phyloP scores from a whole-genome alignment of 179 eudicot species.

The Beta macrorhiza region DNA sequence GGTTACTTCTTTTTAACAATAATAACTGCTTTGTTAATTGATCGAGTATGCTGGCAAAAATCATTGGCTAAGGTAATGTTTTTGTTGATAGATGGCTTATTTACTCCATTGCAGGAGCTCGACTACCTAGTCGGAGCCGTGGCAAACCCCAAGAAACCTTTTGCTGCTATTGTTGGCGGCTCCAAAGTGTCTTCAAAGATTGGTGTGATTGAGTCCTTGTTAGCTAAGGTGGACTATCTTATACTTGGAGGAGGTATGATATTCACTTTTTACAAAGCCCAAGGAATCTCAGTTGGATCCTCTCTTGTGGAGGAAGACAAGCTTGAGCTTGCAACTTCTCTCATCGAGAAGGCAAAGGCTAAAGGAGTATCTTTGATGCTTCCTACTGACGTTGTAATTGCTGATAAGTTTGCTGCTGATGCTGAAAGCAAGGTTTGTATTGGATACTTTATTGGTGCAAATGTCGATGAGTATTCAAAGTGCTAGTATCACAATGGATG shows the following conservation, averaged over 20 bases:
- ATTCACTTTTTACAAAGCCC: slow-evolving; percentile 82
- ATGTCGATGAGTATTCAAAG: not conserved
- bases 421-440: slow-evolving; percentile 75
- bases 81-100: not conserved
- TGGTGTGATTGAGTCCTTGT: slow-evolving; percentile 75
- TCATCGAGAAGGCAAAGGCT: slow-evolving; percentile 70
- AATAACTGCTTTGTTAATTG: not conserved
- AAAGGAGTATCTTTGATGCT: slow-evolving; percentile 69
- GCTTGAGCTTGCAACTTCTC: slow-evolving; percentile 67
- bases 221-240: slow-evolving; percentile 61
- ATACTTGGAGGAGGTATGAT: slow-evolving; percentile 83
- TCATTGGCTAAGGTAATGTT: not conserved
- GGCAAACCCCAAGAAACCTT: slow-evolving; percentile 78
- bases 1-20: not conserved
- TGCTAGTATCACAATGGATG: not conserved
- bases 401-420: slow-evolving; percentile 88
- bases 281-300: slow-evolving; percentile 68
- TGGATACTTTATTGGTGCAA: not conserved
- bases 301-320: slow-evolving; percentile 83
- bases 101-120: slow-evolving; percentile 50
- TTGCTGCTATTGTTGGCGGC: slow-evolving; percentile 95
- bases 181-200: slow-evolving; percentile 87
- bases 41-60: not conserved
- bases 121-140: slow-evolving; percentile 92
- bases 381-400: slow-evolving; percentile 78